Conservation (phyloP, 1,284 basidiomycete genomes). For the Malassezia japonica region DNA sequence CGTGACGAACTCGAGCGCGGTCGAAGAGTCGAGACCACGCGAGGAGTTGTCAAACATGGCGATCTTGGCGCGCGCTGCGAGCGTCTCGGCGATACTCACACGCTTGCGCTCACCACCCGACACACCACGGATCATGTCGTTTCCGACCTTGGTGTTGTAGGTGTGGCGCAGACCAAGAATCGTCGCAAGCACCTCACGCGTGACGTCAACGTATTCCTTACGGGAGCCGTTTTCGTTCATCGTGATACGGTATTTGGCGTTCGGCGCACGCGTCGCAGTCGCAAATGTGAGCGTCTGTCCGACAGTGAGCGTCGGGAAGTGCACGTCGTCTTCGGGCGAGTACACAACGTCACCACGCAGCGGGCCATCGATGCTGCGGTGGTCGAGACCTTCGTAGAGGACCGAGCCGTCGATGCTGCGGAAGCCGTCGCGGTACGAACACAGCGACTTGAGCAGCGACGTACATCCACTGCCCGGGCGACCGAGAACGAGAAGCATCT, state of each 20-base stretch:
- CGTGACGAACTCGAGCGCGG: constrained; percentile 38
- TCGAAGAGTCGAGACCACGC: constrained; percentile 30
- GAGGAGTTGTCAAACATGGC: constrained; percentile 50
- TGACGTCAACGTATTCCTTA: constrained; percentile 32
- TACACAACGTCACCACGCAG: constrained; percentile 31
- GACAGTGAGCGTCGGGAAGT: constrained; percentile 32
- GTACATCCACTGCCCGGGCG: constrained; percentile 58
- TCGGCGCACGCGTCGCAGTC: constrained; percentile 17
- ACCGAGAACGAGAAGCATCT: constrained; percentile 56
- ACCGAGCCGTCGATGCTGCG: constrained; percentile 36
- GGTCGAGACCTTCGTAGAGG: constrained; percentile 50
- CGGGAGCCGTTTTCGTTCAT: constrained; percentile 24
- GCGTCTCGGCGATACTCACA: constrained; percentile 28
- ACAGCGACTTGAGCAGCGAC: constrained; percentile 54
- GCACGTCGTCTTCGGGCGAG: constrained; percentile 30
- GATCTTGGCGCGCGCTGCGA: constrained; percentile 50
- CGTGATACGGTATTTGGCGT: constrained; percentile 14
- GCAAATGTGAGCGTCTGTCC: constrained; percentile 30
- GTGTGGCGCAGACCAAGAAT: constrained; percentile 44
- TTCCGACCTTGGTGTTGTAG: constrained; percentile 31
- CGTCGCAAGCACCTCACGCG: constrained; percentile 23
- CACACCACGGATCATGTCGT: constrained; percentile 49
- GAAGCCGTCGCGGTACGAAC: constrained; percentile 51
- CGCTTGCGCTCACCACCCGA: constrained; percentile 39
- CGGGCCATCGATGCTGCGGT: constrained; percentile 53